These are phyloP conservation scores for Phytophthora cajani DNA, from an alignment of 352 stramenopile species.

Conservation along the genomic window DNA sequence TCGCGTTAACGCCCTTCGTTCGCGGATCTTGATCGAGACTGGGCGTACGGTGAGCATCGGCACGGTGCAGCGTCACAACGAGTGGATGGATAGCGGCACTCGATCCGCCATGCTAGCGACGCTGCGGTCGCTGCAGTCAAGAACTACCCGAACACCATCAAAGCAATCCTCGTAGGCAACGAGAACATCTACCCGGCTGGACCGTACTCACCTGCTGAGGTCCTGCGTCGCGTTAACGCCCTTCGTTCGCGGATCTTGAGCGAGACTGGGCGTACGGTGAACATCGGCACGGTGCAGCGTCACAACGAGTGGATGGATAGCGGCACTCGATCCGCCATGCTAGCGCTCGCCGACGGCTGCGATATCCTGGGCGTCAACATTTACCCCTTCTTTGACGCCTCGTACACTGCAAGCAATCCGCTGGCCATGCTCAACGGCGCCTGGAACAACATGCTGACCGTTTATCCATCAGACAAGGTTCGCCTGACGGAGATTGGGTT, in stretches of 20 bases:
- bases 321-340: conserved; percentile 42
- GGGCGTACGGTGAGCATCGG: conserved; percentile 58
- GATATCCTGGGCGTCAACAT: conserved; percentile 87
- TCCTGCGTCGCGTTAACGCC: conserved; percentile 42
- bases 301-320: conserved; percentile 64
- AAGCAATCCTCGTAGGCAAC: conserved; percentile 73
- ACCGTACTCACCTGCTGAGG: conserved; percentile 44
- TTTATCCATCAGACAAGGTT: conserved; percentile 62
- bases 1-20: conserved; percentile 42
- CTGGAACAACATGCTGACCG: conserved; percentile 61
- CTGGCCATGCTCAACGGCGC: conserved; percentile 58
- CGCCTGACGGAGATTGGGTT: conserved; percentile 74
- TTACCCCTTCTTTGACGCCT: conserved; percentile 77
- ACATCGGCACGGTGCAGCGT: conserved; percentile 78
- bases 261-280: conserved; percentile 44
- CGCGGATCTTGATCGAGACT: conserved; percentile 34
- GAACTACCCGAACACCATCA: conserved; percentile 61
- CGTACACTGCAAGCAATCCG: conserved; percentile 55
- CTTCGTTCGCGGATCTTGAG: conserved; percentile 40
- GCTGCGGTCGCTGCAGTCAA: conserved; percentile 47
- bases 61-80: conserved; percentile 71
- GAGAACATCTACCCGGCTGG: conserved; percentile 70
- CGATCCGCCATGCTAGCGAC: conserved; percentile 47
- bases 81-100: conserved; percentile 53
- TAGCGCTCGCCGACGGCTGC: conserved; percentile 48